These are phyloP conservation scores for Arachis stenosperma DNA, from an alignment of 306 rosid species.

Conservation along the genomic window DNA sequence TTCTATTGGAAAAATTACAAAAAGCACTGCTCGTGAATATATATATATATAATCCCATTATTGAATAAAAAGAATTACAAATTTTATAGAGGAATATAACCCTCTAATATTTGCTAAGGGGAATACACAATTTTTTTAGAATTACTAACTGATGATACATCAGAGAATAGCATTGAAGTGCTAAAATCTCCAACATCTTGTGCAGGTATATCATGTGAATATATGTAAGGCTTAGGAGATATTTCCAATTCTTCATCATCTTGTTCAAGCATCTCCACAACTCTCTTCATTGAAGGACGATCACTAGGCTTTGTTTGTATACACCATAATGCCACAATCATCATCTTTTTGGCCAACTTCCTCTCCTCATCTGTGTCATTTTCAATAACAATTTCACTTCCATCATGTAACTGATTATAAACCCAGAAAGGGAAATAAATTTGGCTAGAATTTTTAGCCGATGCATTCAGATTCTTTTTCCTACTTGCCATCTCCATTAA, in stretches of 20 bases:
- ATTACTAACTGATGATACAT: background rate
- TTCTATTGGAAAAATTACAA: background rate
- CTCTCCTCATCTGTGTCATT: conserved; percentile 28
- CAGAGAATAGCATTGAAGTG: background rate
- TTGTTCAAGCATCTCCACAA: conserved; percentile 39
- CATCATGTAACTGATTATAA: conserved; percentile 21
- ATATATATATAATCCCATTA: background rate
- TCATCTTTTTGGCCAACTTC: conserved; percentile 33
- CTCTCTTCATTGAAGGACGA: conserved; percentile 46
- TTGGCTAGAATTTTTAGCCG: conserved; percentile 35
- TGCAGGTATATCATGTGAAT: conserved; percentile 18
- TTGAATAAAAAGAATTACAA: background rate
- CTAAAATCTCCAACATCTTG: background rate
- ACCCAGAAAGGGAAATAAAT: conserved; percentile 43
- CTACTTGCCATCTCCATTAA: conserved; percentile 39
- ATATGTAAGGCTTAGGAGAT: conserved; percentile 23
- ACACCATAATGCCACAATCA: conserved; percentile 47
- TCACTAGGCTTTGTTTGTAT: conserved; percentile 36
- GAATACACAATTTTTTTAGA: background rate
- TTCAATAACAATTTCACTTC: background rate
- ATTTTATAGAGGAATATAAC: background rate
- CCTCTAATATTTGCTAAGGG: background rate
- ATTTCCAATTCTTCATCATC: conserved; percentile 1
- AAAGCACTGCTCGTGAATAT: background rate
- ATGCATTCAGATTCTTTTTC: conserved; percentile 31